phyloP scores from a whole-genome alignment of 208 protist species.

The Trypanosoma rangeli region DNA sequence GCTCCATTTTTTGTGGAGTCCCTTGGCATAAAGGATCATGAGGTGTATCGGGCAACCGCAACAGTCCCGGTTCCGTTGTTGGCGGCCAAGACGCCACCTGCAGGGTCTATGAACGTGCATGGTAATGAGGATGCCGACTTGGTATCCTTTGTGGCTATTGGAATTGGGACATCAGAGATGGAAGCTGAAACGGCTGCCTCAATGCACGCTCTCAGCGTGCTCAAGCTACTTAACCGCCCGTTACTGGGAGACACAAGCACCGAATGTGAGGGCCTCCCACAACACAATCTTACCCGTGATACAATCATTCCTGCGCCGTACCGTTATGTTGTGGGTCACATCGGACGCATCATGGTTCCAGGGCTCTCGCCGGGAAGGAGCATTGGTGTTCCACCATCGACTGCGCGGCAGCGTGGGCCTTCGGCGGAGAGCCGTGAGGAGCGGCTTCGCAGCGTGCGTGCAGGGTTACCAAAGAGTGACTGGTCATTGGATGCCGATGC shows the following conservation, averaged over 20 bases:
- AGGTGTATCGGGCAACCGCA: constrained; percentile 71
- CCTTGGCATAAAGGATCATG: constrained; percentile 54
- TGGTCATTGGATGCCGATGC: constrained; percentile 73
- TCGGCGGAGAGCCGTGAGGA: neutral
- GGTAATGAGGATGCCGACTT: neutral
- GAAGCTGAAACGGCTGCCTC: constrained; percentile 65
- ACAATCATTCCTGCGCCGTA: constrained; percentile 19
- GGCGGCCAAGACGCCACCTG: neutral
- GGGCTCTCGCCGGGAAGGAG: constrained; percentile 26
- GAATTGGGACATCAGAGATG: constrained; percentile 46
- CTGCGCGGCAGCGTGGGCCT: constrained; percentile 4
- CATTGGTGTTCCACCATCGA: neutral
- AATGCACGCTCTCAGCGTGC: constrained; percentile 67
- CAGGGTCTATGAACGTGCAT: neutral
- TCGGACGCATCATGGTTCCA: constrained; percentile 54
- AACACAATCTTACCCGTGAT: constrained; percentile 14
- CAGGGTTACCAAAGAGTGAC: constrained; percentile 36
- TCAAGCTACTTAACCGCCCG: constrained; percentile 47
- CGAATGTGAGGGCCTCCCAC: neutral
- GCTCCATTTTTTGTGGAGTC: constrained; percentile 64
- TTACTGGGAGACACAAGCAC: neutral
- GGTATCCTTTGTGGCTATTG: constrained; percentile 73
- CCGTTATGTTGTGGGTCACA: constrained; percentile 31
- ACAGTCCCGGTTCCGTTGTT: constrained; percentile 52
- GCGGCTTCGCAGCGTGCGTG: constrained; percentile 21